Evolutionary conservation across 352 stramenopile species (phyloP).

Genomic region (Pythium dissotocum): DNA sequence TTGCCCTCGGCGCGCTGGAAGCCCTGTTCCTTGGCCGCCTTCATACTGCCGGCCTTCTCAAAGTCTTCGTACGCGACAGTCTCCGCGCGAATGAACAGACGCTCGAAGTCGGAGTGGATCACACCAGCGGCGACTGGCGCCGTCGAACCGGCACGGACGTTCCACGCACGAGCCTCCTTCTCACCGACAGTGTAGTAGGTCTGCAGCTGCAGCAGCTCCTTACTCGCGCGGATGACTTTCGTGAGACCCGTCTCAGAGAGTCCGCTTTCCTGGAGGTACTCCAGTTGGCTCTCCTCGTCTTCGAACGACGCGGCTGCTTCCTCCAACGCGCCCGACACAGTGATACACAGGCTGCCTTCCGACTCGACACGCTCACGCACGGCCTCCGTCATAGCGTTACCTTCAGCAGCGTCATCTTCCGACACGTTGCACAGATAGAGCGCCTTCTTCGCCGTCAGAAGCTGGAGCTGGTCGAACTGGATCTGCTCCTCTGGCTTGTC

Average conservation of each 20-base stretch:
- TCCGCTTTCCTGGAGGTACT: slow-evolving; percentile 92
- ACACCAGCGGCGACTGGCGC: slow-evolving; percentile 69
- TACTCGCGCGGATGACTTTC: slow-evolving; percentile 86
- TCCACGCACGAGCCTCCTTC: slow-evolving; percentile 85
- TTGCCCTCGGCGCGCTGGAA: slow-evolving; percentile 95
- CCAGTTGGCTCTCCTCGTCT: slow-evolving; percentile 89
- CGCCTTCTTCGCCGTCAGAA: slow-evolving; percentile 93
- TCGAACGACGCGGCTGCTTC: slow-evolving; percentile 81
- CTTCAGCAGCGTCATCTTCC: slow-evolving; percentile 91
- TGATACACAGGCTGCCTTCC: slow-evolving; percentile 71
- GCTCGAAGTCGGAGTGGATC: slow-evolving; percentile 90
- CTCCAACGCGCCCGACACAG: slow-evolving; percentile 75
- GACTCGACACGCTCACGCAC: slow-evolving; percentile 67
- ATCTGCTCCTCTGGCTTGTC: slow-evolving; percentile 87
- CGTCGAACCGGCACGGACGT: slow-evolving; percentile 74
- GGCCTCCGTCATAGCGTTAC: slow-evolving; percentile 92
- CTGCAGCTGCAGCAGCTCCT: slow-evolving; percentile 94
- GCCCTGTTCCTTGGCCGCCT: slow-evolving; percentile 93
- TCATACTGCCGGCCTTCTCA: slow-evolving; percentile 91
- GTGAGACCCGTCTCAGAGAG: slow-evolving; percentile 77
- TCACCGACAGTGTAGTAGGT: slow-evolving; percentile 96
- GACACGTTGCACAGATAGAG: slow-evolving; percentile 98
- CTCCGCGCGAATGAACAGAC: slow-evolving; percentile 90
- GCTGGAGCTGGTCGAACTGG: slow-evolving; percentile 78
- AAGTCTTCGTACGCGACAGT: slow-evolving; percentile 97